Percentiles rank a stretch among this genome's conserved stretches.
Evolutionary conservation across 495 filamentous ascomycete genomes (phyloP).

Genomic region (Neurospora sp.): DNA sequence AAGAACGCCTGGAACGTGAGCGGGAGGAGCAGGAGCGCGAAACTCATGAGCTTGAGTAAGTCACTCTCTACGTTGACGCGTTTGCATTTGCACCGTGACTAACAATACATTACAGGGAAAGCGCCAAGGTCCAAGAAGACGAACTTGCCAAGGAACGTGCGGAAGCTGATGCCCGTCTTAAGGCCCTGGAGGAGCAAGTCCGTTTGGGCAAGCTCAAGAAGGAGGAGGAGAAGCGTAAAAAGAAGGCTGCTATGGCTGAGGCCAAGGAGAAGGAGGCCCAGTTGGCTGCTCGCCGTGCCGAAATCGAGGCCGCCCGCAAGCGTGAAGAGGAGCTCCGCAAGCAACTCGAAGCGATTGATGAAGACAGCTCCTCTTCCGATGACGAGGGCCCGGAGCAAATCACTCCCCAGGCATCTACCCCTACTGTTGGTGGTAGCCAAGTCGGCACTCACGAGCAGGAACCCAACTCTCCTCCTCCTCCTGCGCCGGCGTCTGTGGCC

Average conservation of each 20-base stretch:
- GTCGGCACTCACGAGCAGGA: constrained; percentile 43
- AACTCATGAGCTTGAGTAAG: constrained; percentile 76
- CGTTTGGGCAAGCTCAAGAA: constrained; percentile 93
- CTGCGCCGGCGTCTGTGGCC: not conserved
- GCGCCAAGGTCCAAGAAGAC: constrained; percentile 64
- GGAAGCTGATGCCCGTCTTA: constrained; percentile 70
- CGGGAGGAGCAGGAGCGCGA: constrained; percentile 69
- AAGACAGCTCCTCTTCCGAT: constrained; percentile 74
- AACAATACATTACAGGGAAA: constrained; percentile 46
- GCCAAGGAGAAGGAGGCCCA: constrained; percentile 83
- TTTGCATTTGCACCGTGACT: constrained; percentile 14
- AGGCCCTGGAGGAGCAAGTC: constrained; percentile 87
- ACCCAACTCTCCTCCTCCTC: constrained; percentile 34
- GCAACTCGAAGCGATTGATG: constrained; percentile 72
- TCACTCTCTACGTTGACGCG: constrained; percentile 10
- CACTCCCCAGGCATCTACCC: constrained; percentile 74
- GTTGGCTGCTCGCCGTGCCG: constrained; percentile 75
- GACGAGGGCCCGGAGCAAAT: constrained; percentile 76
- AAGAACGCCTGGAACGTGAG: constrained; percentile 51
- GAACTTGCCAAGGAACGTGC: constrained; percentile 72
- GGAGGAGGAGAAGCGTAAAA: constrained; percentile 84
- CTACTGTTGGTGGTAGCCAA: constrained; percentile 48
- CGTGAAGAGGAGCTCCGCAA: constrained; percentile 78
- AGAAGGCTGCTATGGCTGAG: constrained; percentile 76
- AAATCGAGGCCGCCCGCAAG: constrained; percentile 83